Evolutionary conservation across 441 rosid species (phyloP).

Genomic region (Brassica hybrid): DNA sequence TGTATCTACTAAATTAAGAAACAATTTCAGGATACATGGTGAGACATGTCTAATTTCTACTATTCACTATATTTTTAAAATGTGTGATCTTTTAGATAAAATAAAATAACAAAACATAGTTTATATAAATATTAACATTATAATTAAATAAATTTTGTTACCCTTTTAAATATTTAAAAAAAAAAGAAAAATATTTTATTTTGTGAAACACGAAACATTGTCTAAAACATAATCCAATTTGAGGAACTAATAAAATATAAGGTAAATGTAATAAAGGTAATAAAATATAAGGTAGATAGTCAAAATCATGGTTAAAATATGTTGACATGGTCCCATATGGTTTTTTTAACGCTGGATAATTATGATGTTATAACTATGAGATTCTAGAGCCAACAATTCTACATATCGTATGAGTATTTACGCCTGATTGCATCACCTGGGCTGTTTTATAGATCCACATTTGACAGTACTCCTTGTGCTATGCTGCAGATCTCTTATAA

Average conservation of each 20-base stretch:
- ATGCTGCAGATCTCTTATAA: too few relatives aligned
- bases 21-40: neutral
- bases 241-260: neutral
- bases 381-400: too few relatives aligned
- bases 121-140: neutral
- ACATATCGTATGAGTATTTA: too few relatives aligned
- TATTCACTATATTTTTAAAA: neutral
- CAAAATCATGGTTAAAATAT: neutral
- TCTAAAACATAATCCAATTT: neutral
- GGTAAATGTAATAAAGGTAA: neutral
- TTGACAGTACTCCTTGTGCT: too few relatives aligned
- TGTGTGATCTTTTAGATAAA: neutral
- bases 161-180: too few relatives aligned
- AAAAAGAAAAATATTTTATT: neutral
- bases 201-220: neutral
- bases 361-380: too few relatives aligned
- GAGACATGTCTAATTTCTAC: neutral
- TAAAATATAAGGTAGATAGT: neutral
- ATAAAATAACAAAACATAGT: neutral
- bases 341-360: too few relatives aligned
- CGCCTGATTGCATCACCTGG: too few relatives aligned
- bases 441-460: too few relatives aligned
- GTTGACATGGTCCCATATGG: conserved; percentile 19
- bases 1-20: neutral
- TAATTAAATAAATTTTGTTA: too few relatives aligned